Percentiles rank a stretch among this genome's conserved stretches.
phyloP scores from a whole-genome alignment of 2,329 filamentous ascomycete genomes.

The Neonectria neomacrospora region DNA sequence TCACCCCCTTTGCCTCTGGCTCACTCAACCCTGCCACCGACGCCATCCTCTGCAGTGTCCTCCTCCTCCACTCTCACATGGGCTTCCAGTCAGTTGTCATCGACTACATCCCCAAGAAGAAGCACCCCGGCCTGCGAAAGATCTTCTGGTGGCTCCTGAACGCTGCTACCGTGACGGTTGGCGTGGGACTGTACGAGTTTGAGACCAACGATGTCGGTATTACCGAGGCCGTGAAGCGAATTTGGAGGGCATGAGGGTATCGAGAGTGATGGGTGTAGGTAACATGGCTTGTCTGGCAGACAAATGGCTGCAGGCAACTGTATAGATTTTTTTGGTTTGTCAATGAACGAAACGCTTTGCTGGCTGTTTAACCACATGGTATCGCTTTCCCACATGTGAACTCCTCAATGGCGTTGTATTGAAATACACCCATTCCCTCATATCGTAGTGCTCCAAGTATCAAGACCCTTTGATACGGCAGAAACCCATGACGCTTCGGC shows the following conservation, averaged over 20 bases:
- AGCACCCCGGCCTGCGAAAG: constrained; percentile 74
- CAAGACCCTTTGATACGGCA: neutral
- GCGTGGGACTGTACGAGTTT: constrained; percentile 94
- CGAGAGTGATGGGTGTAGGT: constrained; percentile 28
- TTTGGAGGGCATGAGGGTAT: constrained; percentile 82
- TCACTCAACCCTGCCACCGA: constrained; percentile 91
- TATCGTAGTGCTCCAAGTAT: neutral
- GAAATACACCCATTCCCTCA: neutral
- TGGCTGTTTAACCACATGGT: neutral
- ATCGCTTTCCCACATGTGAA: neutral
- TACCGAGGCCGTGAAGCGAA: constrained; percentile 85
- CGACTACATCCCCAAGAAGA: constrained; percentile 86
- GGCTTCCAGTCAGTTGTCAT: constrained; percentile 91
- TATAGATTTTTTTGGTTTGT: constrained; percentile 40
- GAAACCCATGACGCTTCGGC: neutral
- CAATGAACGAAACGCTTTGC: constrained; percentile 18
- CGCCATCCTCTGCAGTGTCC: constrained; percentile 81
- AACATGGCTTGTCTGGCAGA: constrained; percentile 38
- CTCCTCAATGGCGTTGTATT: neutral
- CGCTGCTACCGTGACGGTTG: constrained; percentile 80
- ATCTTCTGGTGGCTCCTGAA: constrained; percentile 83
- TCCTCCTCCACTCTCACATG: constrained; percentile 94
- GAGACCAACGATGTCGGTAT: constrained; percentile 98
- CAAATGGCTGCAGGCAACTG: constrained; percentile 41
- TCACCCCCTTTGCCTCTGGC: constrained; percentile 92